These are phyloP conservation scores for Eucalyptus pauciflora DNA, from an alignment of 345 rosid genomes.

Conservation along the genomic window DNA sequence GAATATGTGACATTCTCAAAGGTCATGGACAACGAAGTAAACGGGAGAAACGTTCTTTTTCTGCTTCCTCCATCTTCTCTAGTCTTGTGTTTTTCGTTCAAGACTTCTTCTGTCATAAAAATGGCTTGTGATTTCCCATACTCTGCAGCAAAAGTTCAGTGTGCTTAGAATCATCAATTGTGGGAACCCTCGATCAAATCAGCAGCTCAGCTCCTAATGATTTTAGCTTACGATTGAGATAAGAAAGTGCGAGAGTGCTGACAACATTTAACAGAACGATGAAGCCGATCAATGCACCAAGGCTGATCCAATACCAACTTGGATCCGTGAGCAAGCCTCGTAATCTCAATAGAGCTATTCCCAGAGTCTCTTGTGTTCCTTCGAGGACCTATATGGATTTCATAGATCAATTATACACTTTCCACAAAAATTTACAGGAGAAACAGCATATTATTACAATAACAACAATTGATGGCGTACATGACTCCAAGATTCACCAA, in stretches of 20 bases:
- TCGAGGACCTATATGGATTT: background rate
- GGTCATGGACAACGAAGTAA: conserved; percentile 16
- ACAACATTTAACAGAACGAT: conserved; percentile 18
- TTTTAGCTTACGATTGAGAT: conserved; percentile 30
- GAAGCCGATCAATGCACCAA: conserved; percentile 22
- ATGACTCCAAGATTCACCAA: conserved; percentile 38
- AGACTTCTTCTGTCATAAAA: conserved; percentile 1
- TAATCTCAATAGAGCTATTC: conserved; percentile 25
- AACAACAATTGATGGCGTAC: conserved; percentile 5
- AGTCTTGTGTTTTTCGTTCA: background rate
- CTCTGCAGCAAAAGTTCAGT: conserved; percentile 6
- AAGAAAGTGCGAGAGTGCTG: conserved; percentile 28
- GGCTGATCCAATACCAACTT: conserved; percentile 61
- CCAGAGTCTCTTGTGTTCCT: conserved; percentile 15
- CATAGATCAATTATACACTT: background rate
- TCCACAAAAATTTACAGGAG: background rate
- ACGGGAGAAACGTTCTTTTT: conserved; percentile 9
- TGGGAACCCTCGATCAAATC: background rate
- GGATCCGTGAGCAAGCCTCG: conserved; percentile 28
- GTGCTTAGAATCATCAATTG: background rate
- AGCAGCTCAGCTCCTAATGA: background rate
- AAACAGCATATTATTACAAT: background rate
- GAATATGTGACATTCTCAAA: conserved; percentile 28
- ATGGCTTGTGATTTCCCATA: conserved; percentile 19
- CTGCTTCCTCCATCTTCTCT: background rate